A percentile compares a stretch with the other conserved stretches of the same genome.
These are phyloP conservation scores for Candida maesae DNA, from an alignment of 805 yeast species.

Conservation along the genomic window DNA sequence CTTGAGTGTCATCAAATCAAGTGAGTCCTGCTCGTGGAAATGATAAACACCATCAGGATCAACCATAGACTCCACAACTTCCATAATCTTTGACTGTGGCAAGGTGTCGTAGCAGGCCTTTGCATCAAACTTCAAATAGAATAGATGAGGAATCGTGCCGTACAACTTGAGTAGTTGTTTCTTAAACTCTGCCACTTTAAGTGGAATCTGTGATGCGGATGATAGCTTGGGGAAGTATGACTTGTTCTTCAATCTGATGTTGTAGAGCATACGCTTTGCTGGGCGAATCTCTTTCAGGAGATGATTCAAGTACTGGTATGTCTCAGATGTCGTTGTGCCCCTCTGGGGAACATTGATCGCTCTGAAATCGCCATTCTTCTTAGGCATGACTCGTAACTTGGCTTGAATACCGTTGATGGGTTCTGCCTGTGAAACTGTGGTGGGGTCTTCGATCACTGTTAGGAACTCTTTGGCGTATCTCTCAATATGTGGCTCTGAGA, in stretches of 20 bases:
- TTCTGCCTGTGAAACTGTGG: constrained; percentile 17
- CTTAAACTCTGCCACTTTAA: constrained; percentile 37
- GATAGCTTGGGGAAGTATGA: constrained; percentile 32
- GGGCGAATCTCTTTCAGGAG: constrained; percentile 41
- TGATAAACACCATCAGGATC: constrained; percentile 18
- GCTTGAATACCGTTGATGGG: constrained; percentile 27
- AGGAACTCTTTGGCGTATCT: constrained; percentile 41
- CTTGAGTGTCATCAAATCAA: constrained; percentile 2
- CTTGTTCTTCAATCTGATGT: constrained; percentile 29
- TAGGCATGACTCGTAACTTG: constrained; percentile 53
- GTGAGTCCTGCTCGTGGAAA: not conserved
- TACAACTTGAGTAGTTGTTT: constrained; percentile 14
- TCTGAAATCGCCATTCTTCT: constrained; percentile 50
- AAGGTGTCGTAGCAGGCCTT: constrained; percentile 73
- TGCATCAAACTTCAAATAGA: constrained; percentile 70
- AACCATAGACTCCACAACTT: constrained; percentile 32
- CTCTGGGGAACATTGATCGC: constrained; percentile 53
- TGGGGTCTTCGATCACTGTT: constrained; percentile 17
- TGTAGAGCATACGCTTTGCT: constrained; percentile 33
- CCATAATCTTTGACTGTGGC: constrained; percentile 41
- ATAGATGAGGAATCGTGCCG: constrained; percentile 35
- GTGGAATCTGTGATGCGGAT: constrained; percentile 46
- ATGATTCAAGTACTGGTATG: constrained; percentile 32
- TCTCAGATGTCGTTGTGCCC: constrained; percentile 33
- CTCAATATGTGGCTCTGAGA: constrained; percentile 39